phyloP scores from a whole-genome alignment of 2,329 filamentous ascomycete species.

The Diaporthe sp. region DNA sequence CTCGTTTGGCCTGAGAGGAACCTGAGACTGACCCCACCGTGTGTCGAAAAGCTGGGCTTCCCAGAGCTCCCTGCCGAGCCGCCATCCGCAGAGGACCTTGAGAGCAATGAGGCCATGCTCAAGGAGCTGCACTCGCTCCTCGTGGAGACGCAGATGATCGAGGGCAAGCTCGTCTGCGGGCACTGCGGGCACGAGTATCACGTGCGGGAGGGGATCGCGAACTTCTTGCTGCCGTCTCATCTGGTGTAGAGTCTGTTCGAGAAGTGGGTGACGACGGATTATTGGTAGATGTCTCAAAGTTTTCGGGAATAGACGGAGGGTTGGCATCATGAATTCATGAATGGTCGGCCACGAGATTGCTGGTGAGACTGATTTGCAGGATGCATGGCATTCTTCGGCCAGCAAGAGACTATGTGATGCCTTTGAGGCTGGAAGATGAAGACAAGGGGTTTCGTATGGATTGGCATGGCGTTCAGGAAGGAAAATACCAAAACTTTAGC shows the following conservation, averaged over 20 bases:
- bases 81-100: constrained; percentile 73
- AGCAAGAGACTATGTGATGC: too few relatives aligned
- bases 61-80: constrained; percentile 76
- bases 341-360: background rate
- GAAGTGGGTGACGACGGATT: background rate
- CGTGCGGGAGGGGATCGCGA: constrained; percentile 95
- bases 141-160: constrained; percentile 89
- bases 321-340: background rate
- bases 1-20: background rate
- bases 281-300: background rate
- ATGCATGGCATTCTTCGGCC: background rate
- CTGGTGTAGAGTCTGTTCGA: constrained; percentile 69
- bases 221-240: constrained; percentile 94
- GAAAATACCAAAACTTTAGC: constrained; percentile 24
- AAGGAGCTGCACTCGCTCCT: constrained; percentile 85
- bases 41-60: constrained; percentile 79
- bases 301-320: background rate
- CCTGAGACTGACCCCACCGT: constrained; percentile 22
- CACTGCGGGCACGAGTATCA: constrained; percentile 95
- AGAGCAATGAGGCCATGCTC: constrained; percentile 77
- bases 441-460: background rate
- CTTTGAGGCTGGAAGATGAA: background rate
- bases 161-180: constrained; percentile 90
- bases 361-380: background rate
- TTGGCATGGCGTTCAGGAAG: constrained; percentile 37